Evolutionary conservation across 257 asterid species (phyloP).

Genomic region (Petrea volubilis): DNA sequence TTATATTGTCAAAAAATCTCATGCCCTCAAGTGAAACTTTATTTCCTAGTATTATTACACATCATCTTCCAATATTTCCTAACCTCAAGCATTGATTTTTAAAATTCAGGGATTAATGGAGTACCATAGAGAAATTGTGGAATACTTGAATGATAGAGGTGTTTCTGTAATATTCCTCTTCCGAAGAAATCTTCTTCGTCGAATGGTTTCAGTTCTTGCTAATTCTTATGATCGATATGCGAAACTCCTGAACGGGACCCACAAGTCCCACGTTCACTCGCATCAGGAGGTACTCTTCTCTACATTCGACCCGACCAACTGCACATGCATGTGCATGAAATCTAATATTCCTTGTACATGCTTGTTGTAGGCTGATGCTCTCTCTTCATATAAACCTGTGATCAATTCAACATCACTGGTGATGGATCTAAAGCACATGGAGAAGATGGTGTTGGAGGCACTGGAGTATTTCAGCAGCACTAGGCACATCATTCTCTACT

Average conservation of each 20-base stretch:
- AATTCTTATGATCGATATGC: constrained; percentile 69
- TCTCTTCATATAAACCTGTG: constrained; percentile 74
- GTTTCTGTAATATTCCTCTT: constrained; percentile 66
- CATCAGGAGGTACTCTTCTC: constrained; percentile 50
- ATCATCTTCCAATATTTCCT: not conserved
- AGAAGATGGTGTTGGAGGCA: constrained; percentile 49
- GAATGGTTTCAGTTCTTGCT: constrained; percentile 70
- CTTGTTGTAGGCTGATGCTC: constrained; percentile 66
- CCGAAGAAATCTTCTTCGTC: constrained; percentile 66
- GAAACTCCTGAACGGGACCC: constrained; percentile 72
- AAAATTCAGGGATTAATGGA: constrained; percentile 63
- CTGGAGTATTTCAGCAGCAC: constrained; percentile 66
- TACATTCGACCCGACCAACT: not conserved
- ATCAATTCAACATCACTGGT: constrained; percentile 58
- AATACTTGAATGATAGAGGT: constrained; percentile 56
- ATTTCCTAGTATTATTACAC: not conserved
- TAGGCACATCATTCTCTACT: constrained; percentile 70
- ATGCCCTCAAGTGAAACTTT: not conserved
- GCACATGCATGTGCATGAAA: not conserved
- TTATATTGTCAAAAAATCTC: not conserved
- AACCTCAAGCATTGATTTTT: not conserved
- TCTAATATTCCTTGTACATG: constrained; percentile 12
- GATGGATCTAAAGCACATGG: constrained; percentile 64
- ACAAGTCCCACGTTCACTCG: constrained; percentile 82
- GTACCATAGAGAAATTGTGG: constrained; percentile 53